Conservation (phyloP, 352 stramenopile genomes). For the Globisporangium solare region DNA sequence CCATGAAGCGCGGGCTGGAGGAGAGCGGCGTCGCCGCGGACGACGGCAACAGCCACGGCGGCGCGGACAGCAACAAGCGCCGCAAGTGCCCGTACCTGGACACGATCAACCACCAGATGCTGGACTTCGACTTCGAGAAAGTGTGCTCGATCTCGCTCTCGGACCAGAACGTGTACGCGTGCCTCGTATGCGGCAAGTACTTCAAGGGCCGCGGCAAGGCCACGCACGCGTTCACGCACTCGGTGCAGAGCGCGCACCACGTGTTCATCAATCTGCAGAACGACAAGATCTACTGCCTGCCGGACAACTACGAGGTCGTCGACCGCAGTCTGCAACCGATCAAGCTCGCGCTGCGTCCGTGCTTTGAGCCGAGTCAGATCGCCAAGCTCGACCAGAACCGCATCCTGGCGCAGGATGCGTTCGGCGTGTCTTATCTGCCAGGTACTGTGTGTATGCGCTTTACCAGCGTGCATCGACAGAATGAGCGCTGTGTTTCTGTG, state of each 20-base stretch:
- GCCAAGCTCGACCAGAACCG: slow-evolving; percentile 88
- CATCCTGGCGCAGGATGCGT: slow-evolving; percentile 91
- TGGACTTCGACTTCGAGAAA: slow-evolving; percentile 99
- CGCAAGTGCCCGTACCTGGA: slow-evolving; percentile 98
- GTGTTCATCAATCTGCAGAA: slow-evolving; percentile 97
- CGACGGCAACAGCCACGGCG: slow-evolving; percentile 1
- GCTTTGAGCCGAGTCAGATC: slow-evolving; percentile 85
- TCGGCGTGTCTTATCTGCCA: slow-evolving; percentile 95
- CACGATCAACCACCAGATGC: slow-evolving; percentile 95
- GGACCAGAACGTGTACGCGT: slow-evolving; percentile 98
- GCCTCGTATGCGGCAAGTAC: slow-evolving; percentile 99
- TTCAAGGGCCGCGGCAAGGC: slow-evolving; percentile 93
- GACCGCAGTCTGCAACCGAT: slow-evolving; percentile 96
- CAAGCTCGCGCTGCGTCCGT: slow-evolving; percentile 89
- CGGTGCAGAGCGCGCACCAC: slow-evolving; percentile 94
- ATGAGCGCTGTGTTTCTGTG: slow-evolving; percentile 7
- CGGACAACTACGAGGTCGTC: slow-evolving; percentile 99
- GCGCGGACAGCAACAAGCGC: slow-evolving; percentile 34
- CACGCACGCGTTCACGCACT: slow-evolving; percentile 96
- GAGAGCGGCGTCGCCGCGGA: slow-evolving; percentile 11
- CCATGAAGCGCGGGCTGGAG: slow-evolving; percentile 47
- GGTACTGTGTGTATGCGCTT: slow-evolving; percentile 10
- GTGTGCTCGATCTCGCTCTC: slow-evolving; percentile 95
- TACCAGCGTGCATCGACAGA: neutral
- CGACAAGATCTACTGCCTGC: slow-evolving; percentile 96